Percentiles rank a stretch among this genome's conserved stretches.
phyloP scores from a whole-genome alignment of 148 eudicot genomes.

The Chenopodium formosanum region DNA sequence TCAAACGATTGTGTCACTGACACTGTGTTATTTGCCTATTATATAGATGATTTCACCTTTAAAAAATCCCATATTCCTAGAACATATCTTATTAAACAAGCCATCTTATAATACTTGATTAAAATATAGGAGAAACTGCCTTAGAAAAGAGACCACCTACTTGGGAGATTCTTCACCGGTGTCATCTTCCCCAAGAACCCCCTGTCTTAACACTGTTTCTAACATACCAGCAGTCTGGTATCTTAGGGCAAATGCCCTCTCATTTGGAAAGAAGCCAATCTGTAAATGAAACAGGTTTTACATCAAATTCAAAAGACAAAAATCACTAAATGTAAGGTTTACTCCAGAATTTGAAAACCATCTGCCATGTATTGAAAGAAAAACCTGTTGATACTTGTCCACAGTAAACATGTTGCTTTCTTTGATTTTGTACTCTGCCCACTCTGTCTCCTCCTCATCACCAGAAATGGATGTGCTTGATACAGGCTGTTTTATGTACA shows the following conservation, averaged over 20 bases:
- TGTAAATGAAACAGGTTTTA: conserved; percentile 64
- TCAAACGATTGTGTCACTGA: not conserved
- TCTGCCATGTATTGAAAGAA: conserved; percentile 10
- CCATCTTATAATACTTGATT: not conserved
- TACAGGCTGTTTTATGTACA: conserved; percentile 77
- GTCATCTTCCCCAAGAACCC: conserved; percentile 97
- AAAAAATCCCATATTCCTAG: not conserved
- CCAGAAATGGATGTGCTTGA: conserved; percentile 55
- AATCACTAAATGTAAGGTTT: conserved; percentile 2
- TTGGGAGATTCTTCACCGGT: conserved; percentile 88
- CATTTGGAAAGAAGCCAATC: conserved; percentile 79
- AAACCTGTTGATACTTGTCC: conserved; percentile 97
- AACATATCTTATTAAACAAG: not conserved
- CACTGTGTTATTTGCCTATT: not conserved
- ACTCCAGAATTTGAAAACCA: not conserved
- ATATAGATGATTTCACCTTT: not conserved
- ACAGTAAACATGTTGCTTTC: conserved; percentile 96
- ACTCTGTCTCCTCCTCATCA: conserved; percentile 54
- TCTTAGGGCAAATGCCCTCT: conserved; percentile 86
- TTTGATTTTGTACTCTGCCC: conserved; percentile 97
- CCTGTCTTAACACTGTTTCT: conserved; percentile 79
- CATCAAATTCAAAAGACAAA: conserved; percentile 27
- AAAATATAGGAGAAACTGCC: not conserved
- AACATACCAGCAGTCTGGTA: conserved; percentile 98
- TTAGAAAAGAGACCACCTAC: conserved; percentile 35